phyloP scores from a whole-genome alignment of 2,329 filamentous ascomycete species.

The Dactylellina cionopaga region DNA sequence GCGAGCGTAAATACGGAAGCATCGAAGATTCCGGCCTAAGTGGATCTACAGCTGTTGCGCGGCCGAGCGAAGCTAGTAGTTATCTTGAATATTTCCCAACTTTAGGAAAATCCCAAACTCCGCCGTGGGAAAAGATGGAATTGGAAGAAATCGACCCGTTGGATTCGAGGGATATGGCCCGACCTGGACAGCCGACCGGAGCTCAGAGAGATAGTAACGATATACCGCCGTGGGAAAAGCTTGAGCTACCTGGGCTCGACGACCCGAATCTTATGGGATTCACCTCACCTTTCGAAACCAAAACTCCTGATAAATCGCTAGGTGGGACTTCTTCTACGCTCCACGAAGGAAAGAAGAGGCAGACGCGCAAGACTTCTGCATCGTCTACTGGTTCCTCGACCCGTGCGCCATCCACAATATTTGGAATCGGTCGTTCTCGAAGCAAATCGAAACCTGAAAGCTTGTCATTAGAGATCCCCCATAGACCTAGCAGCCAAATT shows the following conservation, averaged over 20 bases:
- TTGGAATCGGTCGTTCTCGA: conserved; percentile 31
- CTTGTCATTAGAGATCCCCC: conserved; percentile 39
- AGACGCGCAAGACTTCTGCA: conserved; percentile 36
- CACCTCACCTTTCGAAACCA: conserved; percentile 25
- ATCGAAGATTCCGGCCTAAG: conserved; percentile 40
- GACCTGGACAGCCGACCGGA: conserved; percentile 1
- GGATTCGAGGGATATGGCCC: conserved; percentile 16
- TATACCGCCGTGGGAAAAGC: conserved; percentile 46
- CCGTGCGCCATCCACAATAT: conserved; percentile 33
- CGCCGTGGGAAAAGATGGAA: conserved; percentile 35
- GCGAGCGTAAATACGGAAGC: conserved; percentile 24
- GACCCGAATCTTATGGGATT: conserved; percentile 46
- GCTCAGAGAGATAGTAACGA: conserved; percentile 9
- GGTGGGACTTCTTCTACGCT: conserved; percentile 5
- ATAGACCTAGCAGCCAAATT: conserved; percentile 17
- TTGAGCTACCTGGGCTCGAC: conserved; percentile 40
- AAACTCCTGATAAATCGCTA: not conserved
- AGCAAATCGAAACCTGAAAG: conserved; percentile 29
- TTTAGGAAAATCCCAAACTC: conserved; percentile 13
- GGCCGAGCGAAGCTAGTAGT: conserved; percentile 44
- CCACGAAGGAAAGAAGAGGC: conserved; percentile 19
- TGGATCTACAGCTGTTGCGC: conserved; percentile 42
- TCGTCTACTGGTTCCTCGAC: conserved; percentile 40
- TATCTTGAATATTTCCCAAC: conserved; percentile 33
- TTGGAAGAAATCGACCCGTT: conserved; percentile 40